Base-by-base conservation (phyloP, 2,329 filamentous ascomycete species). In the Ceratocystis smalleyi region DNA sequence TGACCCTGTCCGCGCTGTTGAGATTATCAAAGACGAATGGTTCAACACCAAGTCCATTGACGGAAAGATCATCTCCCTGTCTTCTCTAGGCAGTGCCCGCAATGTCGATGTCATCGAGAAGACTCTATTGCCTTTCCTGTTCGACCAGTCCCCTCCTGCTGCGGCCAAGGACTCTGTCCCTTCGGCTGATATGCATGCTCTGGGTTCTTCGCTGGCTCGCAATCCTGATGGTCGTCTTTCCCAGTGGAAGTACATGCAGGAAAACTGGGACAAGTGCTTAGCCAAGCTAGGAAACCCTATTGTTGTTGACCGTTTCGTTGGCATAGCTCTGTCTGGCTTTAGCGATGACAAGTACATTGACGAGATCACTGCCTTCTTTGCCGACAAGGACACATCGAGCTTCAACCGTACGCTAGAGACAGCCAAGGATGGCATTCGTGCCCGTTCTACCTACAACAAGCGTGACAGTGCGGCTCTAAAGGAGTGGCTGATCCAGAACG, bases 351-450 rank as follows among this genome's bases (percentile, higher is more conserved):
- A 81, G 68, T 80, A 83, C 17, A 81, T 89, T 67, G 79, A 84
- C 68, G 90, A 96, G 63, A 94, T 99, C 70, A 80, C 85, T 61
- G 73, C 76, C 2, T 99, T 99, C 79, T 99, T 97, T 78, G 80
- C 82, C 70, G 81, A 82, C 70, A 95, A 92, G 78, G 89, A 97
- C 71, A 92, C 88, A 19, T 84, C 84, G 70, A 88, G 85, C 60
- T 97, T 91, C 74, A 88, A 95, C 73, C 85, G 94, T 64, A 91
- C 89, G 3, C 76, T 99, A 62, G 86, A 87, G 68, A 89, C 95
- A 68, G 86, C 92, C 68, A 85, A 86, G 73, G 94, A 97, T 73
- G 91, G 86, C 68, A 89, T 97, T 68, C 83, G 85, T 51, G 89
- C 88, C 10, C 86, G 91, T 70, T 90, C 90, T 3, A 83, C 83